phyloP scores from a whole-genome alignment of 768 basidiomycete species.

The Lentinula guzmanii region DNA sequence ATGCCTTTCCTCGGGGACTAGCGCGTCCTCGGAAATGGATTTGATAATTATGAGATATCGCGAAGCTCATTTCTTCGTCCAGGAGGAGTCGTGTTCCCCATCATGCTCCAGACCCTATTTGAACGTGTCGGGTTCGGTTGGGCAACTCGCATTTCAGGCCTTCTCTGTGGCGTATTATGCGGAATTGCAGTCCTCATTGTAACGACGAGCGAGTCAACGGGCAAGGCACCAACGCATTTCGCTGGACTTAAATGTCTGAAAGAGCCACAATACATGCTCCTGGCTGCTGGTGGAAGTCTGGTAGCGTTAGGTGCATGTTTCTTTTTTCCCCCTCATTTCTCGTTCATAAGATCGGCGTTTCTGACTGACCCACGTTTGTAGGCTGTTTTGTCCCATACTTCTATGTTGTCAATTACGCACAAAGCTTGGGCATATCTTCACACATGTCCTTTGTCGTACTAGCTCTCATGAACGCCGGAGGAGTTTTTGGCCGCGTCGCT shows the following conservation, averaged over 20 bases:
- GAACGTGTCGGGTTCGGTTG: constrained; percentile 51
- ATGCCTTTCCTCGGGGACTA: neutral
- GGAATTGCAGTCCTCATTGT: constrained; percentile 41
- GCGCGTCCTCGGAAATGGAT: neutral
- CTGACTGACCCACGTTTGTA: constrained; percentile 15
- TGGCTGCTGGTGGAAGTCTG: constrained; percentile 48
- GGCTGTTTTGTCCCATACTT: constrained; percentile 71
- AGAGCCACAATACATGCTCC: constrained; percentile 47
- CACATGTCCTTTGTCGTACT: constrained; percentile 47
- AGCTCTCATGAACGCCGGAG: constrained; percentile 64
- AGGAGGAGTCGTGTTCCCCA: constrained; percentile 70
- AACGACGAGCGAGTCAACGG: constrained; percentile 16
- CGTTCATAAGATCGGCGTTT: neutral
- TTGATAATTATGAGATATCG: neutral
- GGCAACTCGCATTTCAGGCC: constrained; percentile 53
- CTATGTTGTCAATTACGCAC: constrained; percentile 59
- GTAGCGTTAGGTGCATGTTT: constrained; percentile 51
- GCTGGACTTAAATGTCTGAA: constrained; percentile 9
- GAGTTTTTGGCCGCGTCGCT: constrained; percentile 56
- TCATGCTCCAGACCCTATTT: constrained; percentile 57
- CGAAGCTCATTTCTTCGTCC: neutral
- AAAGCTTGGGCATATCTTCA: constrained; percentile 28
- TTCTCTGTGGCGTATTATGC: constrained; percentile 45
- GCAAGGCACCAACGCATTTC: neutral
- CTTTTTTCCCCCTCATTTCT: neutral